phyloP scores from a whole-genome alignment of 495 filamentous ascomycete species.

The Penicillium chermesinum region DNA sequence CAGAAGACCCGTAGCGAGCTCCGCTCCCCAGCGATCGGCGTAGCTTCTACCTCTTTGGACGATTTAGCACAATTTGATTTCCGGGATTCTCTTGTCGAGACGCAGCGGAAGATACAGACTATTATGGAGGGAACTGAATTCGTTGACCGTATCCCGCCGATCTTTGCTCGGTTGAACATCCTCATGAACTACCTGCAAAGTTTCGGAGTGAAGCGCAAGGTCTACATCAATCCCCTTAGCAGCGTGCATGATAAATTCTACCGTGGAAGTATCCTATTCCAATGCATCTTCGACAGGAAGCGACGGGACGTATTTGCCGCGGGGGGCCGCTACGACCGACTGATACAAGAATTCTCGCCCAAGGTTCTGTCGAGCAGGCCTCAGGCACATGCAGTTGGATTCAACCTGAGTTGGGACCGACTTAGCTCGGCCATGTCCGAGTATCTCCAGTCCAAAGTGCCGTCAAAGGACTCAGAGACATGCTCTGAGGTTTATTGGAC shows the following conservation, averaged over 20 bases:
- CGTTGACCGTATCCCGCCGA: constrained; percentile 60
- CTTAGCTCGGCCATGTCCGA: constrained; percentile 61
- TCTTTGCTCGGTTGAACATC: constrained; percentile 71
- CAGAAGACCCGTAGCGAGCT: constrained; percentile 81
- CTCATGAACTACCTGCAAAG: constrained; percentile 70
- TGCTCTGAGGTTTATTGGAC: constrained; percentile 51
- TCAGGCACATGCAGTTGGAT: constrained; percentile 74
- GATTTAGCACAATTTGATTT: constrained; percentile 90
- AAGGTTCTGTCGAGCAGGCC: constrained; percentile 34
- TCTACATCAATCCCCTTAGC: constrained; percentile 80
- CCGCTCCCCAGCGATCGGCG: constrained; percentile 68
- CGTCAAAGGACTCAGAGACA: constrained; percentile 57
- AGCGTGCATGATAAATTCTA: constrained; percentile 94
- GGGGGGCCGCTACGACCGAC: constrained; percentile 84
- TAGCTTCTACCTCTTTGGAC: constrained; percentile 85
- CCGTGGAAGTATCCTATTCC: constrained; percentile 79
- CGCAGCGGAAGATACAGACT: constrained; percentile 62
- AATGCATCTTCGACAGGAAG: constrained; percentile 86
- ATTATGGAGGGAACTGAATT: constrained; percentile 69
- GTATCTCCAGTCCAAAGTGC: constrained; percentile 60
- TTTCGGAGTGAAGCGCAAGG: constrained; percentile 68
- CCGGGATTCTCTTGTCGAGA: constrained; percentile 64
- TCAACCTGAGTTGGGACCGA: constrained; percentile 85
- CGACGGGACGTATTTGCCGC: constrained; percentile 83
- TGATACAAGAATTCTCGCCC: constrained; percentile 57